These are phyloP conservation scores for Pleomassaria siparia DNA, from an alignment of 2,329 filamentous ascomycete species.

Conservation along the genomic window DNA sequence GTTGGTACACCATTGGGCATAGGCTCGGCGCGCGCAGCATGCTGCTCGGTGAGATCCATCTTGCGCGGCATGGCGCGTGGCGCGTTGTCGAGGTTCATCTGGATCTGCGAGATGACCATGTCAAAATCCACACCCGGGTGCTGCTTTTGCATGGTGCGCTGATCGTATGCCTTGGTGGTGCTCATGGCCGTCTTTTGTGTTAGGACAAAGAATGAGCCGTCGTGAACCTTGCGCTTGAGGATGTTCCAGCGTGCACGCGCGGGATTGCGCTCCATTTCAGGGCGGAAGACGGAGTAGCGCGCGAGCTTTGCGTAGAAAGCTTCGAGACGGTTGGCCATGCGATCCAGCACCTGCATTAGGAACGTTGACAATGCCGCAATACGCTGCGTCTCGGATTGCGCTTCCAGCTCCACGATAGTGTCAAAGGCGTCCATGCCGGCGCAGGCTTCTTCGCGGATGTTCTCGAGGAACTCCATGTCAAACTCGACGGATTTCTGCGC, in stretches of 20 bases:
- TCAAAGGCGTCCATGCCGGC: slow-evolving; percentile 55
- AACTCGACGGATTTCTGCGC: slow-evolving; percentile 53
- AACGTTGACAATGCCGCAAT: slow-evolving; percentile 47
- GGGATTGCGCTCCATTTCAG: slow-evolving; percentile 56
- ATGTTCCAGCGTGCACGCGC: slow-evolving; percentile 57
- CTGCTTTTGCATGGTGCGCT: slow-evolving; percentile 12
- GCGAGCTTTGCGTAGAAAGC: slow-evolving; percentile 57
- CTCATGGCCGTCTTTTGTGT: slow-evolving; percentile 32
- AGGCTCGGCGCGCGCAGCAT: slow-evolving; percentile 41
- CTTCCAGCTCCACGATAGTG: slow-evolving; percentile 50
- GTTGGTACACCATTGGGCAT: slow-evolving; percentile 40
- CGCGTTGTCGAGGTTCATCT: slow-evolving; percentile 33
- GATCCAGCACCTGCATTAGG: slow-evolving; percentile 55
- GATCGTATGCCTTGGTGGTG: slow-evolving; percentile 5
- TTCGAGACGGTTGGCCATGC: slow-evolving; percentile 55
- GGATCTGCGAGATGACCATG: slow-evolving; percentile 48
- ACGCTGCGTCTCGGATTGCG: slow-evolving; percentile 42
- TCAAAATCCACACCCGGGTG: slow-evolving; percentile 48
- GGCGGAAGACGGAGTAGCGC: slow-evolving; percentile 53
- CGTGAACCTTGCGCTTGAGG: slow-evolving; percentile 50
- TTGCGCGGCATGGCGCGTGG: slow-evolving; percentile 16
- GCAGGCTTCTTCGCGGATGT: slow-evolving; percentile 56
- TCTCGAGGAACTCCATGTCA: slow-evolving; percentile 57
- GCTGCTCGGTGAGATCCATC: slow-evolving; percentile 46
- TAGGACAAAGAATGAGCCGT: slow-evolving; percentile 57